phyloP scores from a whole-genome alignment of 257 asterid genomes.

The Thymus mandschuricus region DNA sequence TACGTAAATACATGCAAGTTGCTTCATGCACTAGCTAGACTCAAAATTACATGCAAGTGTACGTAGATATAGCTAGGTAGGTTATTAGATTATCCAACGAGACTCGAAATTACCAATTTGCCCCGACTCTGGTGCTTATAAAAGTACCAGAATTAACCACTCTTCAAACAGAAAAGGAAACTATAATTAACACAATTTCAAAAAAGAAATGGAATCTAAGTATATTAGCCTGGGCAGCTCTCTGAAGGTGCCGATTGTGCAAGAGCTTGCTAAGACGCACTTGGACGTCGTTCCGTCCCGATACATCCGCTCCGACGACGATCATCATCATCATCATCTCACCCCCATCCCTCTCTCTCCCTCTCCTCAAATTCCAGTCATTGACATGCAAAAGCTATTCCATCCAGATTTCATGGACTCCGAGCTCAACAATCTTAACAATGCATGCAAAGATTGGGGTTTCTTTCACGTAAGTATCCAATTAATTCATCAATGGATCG shows the following conservation, averaged over 20 bases:
- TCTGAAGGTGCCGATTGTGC: constrained; percentile 57
- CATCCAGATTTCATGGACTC: constrained; percentile 16
- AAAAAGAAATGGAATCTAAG: no score
- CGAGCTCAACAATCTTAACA: constrained; percentile 55
- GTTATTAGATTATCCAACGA: no score
- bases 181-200: no score
- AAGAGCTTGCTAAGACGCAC: constrained; percentile 53
- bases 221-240: constrained; percentile 27
- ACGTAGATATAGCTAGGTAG: no score
- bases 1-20: no score
- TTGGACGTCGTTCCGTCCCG: constrained; percentile 41
- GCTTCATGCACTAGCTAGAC: no score
- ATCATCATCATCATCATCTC: constrained; percentile 19
- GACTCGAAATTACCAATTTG: no score
- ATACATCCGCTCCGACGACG: constrained; percentile 45
- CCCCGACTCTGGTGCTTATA: no score
- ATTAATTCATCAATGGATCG: no score
- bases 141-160: no score
- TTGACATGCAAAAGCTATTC: constrained; percentile 44
- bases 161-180: no score
- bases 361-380: constrained; percentile 40
- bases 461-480: constrained; percentile 53
- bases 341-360: constrained; percentile 1
- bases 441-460: constrained; percentile 61
- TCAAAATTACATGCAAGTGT: no score